Conservation (phyloP, 2,329 filamentous ascomycete genomes). For the Cordyceps farinosa region DNA sequence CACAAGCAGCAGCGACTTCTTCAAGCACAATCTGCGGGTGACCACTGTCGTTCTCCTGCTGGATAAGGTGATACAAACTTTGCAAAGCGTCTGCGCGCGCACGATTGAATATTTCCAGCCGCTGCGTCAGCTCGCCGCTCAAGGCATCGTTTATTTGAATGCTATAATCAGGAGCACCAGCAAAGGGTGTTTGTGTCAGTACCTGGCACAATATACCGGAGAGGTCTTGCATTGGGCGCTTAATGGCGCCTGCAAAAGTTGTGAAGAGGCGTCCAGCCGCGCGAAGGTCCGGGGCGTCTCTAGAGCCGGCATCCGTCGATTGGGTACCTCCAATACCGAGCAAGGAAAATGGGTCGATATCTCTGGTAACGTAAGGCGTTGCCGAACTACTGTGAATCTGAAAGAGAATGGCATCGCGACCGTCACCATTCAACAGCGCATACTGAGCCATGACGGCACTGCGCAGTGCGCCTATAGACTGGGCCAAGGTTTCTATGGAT, state of each 20-base stretch:
- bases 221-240: constrained; percentile 85
- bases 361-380: not conserved
- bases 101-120: constrained; percentile 67
- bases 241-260: constrained; percentile 73
- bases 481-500: constrained; percentile 75
- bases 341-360: constrained; percentile 7
- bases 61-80: constrained; percentile 70
- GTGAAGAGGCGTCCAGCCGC: constrained; percentile 6
- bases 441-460: constrained; percentile 87
- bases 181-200: constrained; percentile 76
- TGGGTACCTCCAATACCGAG: not conserved
- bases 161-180: constrained; percentile 57
- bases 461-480: constrained; percentile 79
- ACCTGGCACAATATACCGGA: constrained; percentile 80
- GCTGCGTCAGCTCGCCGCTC: constrained; percentile 68
- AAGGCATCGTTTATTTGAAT: constrained; percentile 74
- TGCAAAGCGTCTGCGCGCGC: constrained; percentile 70
- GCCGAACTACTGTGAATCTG: constrained; percentile 3
- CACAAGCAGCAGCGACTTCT: constrained; percentile 87
- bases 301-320: not conserved
- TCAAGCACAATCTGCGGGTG: constrained; percentile 82
- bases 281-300: not conserved
- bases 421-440: constrained; percentile 60
- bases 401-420: constrained; percentile 10
- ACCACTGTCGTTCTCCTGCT: constrained; percentile 59